Base-by-base conservation (phyloP, 169 alveolate species). In the Plasmodium billcollinsi region DNA sequence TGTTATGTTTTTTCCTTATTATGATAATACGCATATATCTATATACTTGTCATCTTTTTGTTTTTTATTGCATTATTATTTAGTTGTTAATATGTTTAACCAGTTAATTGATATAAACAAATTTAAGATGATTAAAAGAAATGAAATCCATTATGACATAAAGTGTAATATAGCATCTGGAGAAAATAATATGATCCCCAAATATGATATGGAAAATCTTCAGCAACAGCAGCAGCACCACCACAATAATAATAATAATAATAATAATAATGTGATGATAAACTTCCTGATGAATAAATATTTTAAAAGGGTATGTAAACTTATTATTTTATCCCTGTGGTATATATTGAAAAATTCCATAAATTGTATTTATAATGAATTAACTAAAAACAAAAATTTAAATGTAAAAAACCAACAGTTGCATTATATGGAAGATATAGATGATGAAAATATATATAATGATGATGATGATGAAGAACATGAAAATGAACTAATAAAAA, bases 1-100 rank as follows among this genome's bases (percentile, higher is more conserved):
- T 24, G 49, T 83, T 14, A 52, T 50, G 21, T 20, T 49, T n/a
- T 83, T 83, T 62, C 91, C 91, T 11, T 83, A 83, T 15, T 83
- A 54, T 49, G 91, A 83, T 18, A 70, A 67, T 63, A 83, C 80
- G 15, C 14, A 14, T 43, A 26, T 83, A 12, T 69, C 83, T 2
- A 83, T 83, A 39, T 83, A 83, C 56, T 9, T 83, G 2, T 58
- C 91, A 15, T 61, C 91, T 11, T 73, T 83, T 47, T 83, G 91
- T 58, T 54, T 69, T 12, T 59, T 83, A 0, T 63, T 83, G 2
- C 52, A 83, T 73, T 83, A 83, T 33, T 83, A 83, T 69, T 29
- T 83, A 24, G 52, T 83, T 3, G 26, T 52, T 6, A 83, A 69
- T 52, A 69, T 83, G 91, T 83, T 39, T 49, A 72, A 33, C 1